Conservation (phyloP, 306 rosid species). For the Dryas drummondii region DNA sequence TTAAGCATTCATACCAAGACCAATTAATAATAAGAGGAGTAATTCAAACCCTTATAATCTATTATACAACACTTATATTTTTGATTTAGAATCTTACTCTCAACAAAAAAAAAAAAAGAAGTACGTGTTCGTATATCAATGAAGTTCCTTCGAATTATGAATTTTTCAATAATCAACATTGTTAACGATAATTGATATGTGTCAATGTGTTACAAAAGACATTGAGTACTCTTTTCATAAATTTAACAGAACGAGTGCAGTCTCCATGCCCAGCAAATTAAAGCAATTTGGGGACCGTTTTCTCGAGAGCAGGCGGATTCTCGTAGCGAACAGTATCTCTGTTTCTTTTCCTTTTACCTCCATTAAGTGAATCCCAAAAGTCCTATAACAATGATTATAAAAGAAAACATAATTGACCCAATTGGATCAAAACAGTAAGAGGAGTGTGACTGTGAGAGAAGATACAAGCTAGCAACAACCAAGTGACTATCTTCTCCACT, state of each 20-base stretch:
- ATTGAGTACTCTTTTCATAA: background rate
- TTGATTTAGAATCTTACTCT: too few relatives aligned
- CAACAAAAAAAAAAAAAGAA: too few relatives aligned
- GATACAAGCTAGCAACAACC: background rate
- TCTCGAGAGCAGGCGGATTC: conserved; percentile 65
- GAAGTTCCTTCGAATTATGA: too few relatives aligned
- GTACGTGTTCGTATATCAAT: too few relatives aligned
- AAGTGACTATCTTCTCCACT: conserved; percentile 22
- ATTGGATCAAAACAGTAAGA: conserved; percentile 23
- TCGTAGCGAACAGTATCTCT: conserved; percentile 15
- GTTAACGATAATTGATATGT: too few relatives aligned
- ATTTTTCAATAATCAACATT: too few relatives aligned
- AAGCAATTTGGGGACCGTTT: conserved; percentile 39
- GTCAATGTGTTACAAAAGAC: too few relatives aligned
- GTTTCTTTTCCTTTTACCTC: conserved; percentile 13
- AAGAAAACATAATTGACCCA: conserved; percentile 17
- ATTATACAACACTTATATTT: too few relatives aligned
- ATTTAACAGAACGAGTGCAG: background rate
- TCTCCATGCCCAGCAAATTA: conserved; percentile 7
- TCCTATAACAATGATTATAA: conserved; percentile 34
- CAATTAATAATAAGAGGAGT: too few relatives aligned
- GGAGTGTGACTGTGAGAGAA: conserved; percentile 22
- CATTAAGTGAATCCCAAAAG: conserved; percentile 14
- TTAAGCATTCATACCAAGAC: too few relatives aligned
- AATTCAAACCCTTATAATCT: too few relatives aligned